Conservation (phyloP, 2,329 filamentous ascomycete species). For the Ciborinia camelliae region DNA sequence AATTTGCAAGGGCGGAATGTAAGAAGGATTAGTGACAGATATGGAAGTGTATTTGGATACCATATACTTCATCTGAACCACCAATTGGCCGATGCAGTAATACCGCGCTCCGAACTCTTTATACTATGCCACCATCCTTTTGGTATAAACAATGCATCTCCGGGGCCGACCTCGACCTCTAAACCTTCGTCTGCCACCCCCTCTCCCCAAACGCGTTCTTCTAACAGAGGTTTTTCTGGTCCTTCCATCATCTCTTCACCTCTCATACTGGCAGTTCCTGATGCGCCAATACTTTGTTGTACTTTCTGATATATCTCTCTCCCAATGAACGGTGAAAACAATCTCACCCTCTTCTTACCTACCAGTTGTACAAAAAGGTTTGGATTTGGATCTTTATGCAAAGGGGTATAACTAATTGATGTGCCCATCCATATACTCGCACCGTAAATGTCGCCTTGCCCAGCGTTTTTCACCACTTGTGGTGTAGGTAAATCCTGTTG, state of each 20-base stretch:
- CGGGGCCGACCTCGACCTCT: constrained; percentile 53
- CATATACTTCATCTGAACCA: constrained; percentile 29
- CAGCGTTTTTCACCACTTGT: constrained; percentile 56
- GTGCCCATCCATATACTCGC: constrained; percentile 86
- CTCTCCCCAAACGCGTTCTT: constrained; percentile 66
- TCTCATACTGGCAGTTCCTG: constrained; percentile 49
- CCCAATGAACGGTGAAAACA: constrained; percentile 65
- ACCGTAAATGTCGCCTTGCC: constrained; percentile 80
- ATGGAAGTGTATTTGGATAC: background rate
- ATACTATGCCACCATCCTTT: constrained; percentile 87
- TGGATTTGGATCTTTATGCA: constrained; percentile 91
- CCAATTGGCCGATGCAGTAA: constrained; percentile 57
- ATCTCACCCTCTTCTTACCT: constrained; percentile 67
- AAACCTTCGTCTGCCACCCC: constrained; percentile 18
- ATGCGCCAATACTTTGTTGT: constrained; percentile 39
- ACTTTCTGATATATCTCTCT: constrained; percentile 58
- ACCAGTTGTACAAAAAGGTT: constrained; percentile 86
- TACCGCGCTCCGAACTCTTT: constrained; percentile 53
- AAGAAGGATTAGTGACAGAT: background rate
- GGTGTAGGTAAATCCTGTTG: constrained; percentile 67
- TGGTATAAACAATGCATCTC: constrained; percentile 75
- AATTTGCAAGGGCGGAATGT: background rate
- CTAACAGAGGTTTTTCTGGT: constrained; percentile 61
- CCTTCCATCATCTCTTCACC: constrained; percentile 92
- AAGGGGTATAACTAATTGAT: constrained; percentile 81